Conservation (phyloP, 371 early-diverging fungal species). For the Mortierella sp. region DNA sequence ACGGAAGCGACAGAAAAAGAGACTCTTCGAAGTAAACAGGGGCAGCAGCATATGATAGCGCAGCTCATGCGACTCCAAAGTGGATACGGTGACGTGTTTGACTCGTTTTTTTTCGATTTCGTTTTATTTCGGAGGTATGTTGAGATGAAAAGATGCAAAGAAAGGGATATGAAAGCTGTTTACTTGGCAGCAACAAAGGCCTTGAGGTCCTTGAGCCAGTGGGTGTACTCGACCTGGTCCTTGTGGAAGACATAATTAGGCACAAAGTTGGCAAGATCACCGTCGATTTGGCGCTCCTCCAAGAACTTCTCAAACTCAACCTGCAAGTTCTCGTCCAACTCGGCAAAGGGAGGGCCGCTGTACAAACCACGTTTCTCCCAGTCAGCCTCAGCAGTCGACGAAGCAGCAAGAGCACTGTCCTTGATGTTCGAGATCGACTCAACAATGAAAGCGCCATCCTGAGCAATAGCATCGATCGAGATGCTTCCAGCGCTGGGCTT, state of each 20-base stretch:
- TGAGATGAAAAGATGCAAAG: background rate
- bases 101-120: too few relatives aligned
- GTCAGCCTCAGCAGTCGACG: slow-evolving; percentile 89
- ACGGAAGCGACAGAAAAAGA: slow-evolving; percentile 30
- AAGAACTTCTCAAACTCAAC: slow-evolving; percentile 86
- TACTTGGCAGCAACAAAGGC: slow-evolving; percentile 81
- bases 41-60: slow-evolving; percentile 2
- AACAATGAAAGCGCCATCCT: slow-evolving; percentile 90
- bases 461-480: slow-evolving; percentile 82
- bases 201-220: slow-evolving; percentile 88
- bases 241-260: slow-evolving; percentile 93
- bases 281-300: slow-evolving; percentile 90
- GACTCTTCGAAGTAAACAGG: slow-evolving; percentile 11
- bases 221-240: slow-evolving; percentile 94
- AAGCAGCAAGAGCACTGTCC: slow-evolving; percentile 76
- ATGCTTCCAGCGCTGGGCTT: slow-evolving; percentile 86
- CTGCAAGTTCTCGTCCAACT: slow-evolving; percentile 91
- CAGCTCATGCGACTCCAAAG: slow-evolving; percentile 7
- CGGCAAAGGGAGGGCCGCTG: slow-evolving; percentile 93
- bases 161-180: background rate
- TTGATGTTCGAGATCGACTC: slow-evolving; percentile 85
- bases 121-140: slow-evolving; percentile 18
- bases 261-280: slow-evolving; percentile 86
- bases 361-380: slow-evolving; percentile 93
- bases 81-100: slow-evolving; percentile 20